Conservation (phyloP, 768 basidiomycete genomes). For the Lentinula detonsa region DNA sequence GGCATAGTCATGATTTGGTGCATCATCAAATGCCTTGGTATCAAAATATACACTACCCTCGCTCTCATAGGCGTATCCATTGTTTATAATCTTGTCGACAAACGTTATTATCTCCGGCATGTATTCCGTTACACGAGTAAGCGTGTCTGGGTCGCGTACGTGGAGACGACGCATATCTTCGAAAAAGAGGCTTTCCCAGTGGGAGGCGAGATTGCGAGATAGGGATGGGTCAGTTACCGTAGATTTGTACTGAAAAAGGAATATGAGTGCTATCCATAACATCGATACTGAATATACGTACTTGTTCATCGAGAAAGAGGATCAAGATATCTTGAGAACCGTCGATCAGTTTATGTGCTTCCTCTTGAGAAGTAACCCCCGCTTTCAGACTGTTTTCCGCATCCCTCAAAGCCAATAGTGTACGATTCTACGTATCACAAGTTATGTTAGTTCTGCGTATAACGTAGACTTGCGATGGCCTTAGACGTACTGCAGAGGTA, state of each 20-base stretch:
- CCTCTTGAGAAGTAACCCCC: conserved; percentile 33
- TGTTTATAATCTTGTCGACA: conserved; percentile 77
- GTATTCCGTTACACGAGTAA: conserved; percentile 96
- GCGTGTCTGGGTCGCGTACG: conserved; percentile 81
- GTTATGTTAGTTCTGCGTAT: background rate
- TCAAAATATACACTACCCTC: conserved; percentile 91
- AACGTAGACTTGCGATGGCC: background rate
- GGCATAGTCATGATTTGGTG: conserved; percentile 78
- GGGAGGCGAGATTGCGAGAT: conserved; percentile 72
- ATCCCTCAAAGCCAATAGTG: conserved; percentile 42
- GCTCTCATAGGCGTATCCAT: conserved; percentile 71
- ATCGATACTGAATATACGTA: conserved; percentile 21
- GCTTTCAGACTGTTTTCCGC: conserved; percentile 40
- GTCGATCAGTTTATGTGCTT: conserved; percentile 58
- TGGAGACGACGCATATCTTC: conserved; percentile 86
- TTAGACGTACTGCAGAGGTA: conserved; percentile 59
- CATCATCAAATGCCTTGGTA: conserved; percentile 72
- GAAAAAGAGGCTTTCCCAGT: conserved; percentile 91
- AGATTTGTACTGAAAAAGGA: conserved; percentile 51
- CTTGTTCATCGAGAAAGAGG: conserved; percentile 68
- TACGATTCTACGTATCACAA: conserved; percentile 34
- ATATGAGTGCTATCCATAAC: conserved; percentile 8
- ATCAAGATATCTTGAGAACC: conserved; percentile 75
- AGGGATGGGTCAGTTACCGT: conserved; percentile 85
- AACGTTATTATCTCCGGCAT: conserved; percentile 92